These are phyloP conservation scores for Haematococcus lacustris DNA, from an alignment of 139 green algal genomes.

Conservation along the genomic window DNA sequence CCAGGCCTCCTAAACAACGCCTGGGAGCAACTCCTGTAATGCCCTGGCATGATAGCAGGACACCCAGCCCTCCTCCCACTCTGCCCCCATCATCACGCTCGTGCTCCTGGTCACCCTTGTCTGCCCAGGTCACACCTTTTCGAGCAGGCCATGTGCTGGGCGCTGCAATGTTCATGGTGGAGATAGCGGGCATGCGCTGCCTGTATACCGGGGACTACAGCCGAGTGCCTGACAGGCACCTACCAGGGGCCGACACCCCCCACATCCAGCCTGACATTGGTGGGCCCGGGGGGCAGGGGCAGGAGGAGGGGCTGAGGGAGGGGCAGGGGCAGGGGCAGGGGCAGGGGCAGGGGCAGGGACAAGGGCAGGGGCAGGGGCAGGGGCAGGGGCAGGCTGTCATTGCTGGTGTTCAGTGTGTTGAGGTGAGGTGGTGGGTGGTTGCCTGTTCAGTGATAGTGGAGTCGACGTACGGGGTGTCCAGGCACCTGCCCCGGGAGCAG, in stretches of 20 bases:
- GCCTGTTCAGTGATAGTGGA: slow-evolving; percentile 77
- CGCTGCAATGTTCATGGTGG: slow-evolving; percentile 96
- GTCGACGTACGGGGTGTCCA: slow-evolving; percentile 92
- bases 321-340: no score
- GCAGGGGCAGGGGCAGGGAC: no score
- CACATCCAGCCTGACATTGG: slow-evolving; percentile 69
- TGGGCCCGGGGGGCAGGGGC: no score
- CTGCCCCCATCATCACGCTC: no score
- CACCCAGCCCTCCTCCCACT: no score
- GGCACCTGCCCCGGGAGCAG: slow-evolving; percentile 73
- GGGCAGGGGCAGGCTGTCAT: no score
- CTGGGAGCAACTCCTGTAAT: no score
- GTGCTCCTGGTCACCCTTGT: background rate
- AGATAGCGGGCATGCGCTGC: slow-evolving; percentile 82
- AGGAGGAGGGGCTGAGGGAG: no score
- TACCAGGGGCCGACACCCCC: slow-evolving; percentile 84
- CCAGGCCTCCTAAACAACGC: no score
- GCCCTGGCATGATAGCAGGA: no score
- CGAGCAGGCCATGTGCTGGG: slow-evolving; percentile 93
- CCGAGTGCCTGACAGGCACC: slow-evolving; percentile 74
- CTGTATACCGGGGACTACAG: slow-evolving; percentile 95
- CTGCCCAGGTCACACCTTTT: slow-evolving; percentile 87
- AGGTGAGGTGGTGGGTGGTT: background rate
- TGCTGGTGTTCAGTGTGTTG: no score
- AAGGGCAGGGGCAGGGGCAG: no score